A percentile compares a stretch with the other conserved stretches of the same genome.
phyloP scores from a whole-genome alignment of 805 yeast genomes.

The Suhomyces sp. region DNA sequence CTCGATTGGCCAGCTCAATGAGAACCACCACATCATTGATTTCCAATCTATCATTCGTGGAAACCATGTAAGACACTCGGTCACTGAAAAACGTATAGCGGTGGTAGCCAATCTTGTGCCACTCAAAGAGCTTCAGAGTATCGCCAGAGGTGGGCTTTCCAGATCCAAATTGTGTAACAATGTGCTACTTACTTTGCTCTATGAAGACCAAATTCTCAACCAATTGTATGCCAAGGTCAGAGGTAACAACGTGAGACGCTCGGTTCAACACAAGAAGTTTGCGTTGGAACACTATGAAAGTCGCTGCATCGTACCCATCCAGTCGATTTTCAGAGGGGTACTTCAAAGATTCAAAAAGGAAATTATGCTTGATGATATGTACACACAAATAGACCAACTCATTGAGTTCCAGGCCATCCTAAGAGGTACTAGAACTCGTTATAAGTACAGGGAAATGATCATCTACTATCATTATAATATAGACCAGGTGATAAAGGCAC shows the following conservation, averaged over 20 bases:
- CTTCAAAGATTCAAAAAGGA: slow-evolving; percentile 57
- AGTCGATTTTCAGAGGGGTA: slow-evolving; percentile 63
- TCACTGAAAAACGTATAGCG: slow-evolving; percentile 11
- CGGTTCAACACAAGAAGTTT: slow-evolving; percentile 16
- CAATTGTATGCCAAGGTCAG: slow-evolving; percentile 42
- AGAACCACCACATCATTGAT: slow-evolving; percentile 14
- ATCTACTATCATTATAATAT: slow-evolving; percentile 54
- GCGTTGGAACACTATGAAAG: slow-evolving; percentile 14
- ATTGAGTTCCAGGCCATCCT: slow-evolving; percentile 51
- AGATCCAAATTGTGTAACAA: slow-evolving; percentile 42
- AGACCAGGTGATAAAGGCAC: slow-evolving; percentile 65
- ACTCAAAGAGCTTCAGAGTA: slow-evolving; percentile 36
- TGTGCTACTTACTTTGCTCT: slow-evolving; percentile 40
- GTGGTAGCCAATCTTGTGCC: slow-evolving; percentile 6
- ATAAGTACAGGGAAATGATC: slow-evolving; percentile 25
- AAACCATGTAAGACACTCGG: slow-evolving; percentile 24
- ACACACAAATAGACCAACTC: slow-evolving; percentile 39
- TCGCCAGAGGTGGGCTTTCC: slow-evolving; percentile 44
- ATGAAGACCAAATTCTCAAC: slow-evolving; percentile 37
- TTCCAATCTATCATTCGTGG: slow-evolving; percentile 44
- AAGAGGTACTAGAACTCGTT: slow-evolving; percentile 48
- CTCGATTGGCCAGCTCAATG: not conserved
- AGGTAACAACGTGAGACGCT: slow-evolving; percentile 38
- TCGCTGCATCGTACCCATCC: slow-evolving; percentile 41
- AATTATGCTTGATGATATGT: slow-evolving; percentile 50